A percentile compares a stretch with the other conserved stretches of the same genome.
phyloP scores from a whole-genome alignment of 805 yeast species.

The Kodamaea neixiangensis region DNA sequence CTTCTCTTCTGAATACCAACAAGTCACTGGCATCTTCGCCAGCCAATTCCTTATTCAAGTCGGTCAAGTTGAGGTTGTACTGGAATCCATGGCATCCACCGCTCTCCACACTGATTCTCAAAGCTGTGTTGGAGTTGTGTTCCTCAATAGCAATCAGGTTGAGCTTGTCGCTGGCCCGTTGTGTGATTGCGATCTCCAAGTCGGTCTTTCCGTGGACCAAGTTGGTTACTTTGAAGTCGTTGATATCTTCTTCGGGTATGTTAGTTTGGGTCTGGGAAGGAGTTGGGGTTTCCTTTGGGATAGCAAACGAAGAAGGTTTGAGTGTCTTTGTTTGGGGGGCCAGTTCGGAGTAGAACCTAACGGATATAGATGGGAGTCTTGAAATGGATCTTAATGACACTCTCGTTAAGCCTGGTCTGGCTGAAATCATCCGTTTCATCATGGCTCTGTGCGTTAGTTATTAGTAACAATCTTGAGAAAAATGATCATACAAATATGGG shows the following conservation, averaged over 20 bases:
- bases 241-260: conserved; percentile 23
- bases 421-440: not conserved
- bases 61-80: conserved; percentile 69
- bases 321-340: conserved; percentile 21
- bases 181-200: conserved; percentile 48
- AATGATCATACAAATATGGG: not conserved
- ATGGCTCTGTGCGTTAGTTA: not conserved
- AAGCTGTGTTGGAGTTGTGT: conserved; percentile 57
- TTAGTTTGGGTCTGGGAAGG: not conserved
- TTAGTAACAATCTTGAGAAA: not conserved
- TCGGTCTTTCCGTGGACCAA: conserved; percentile 38
- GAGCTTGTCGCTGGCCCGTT: conserved; percentile 53
- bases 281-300: conserved; percentile 23
- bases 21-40: conserved; percentile 33
- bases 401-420: not conserved
- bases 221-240: conserved; percentile 36
- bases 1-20: conserved; percentile 65
- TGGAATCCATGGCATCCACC: conserved; percentile 99
- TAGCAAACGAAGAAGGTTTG: conserved; percentile 30
- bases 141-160: conserved; percentile 54
- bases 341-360: not conserved
- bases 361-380: not conserved
- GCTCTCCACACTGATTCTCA: conserved; percentile 79
- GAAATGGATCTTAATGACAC: not conserved
- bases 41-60: conserved; percentile 35